A percentile compares a stretch with the other conserved stretches of the same genome.
phyloP scores from a whole-genome alignment of 1,284 basidiomycete species.

The Schizophyllum amplum region DNA sequence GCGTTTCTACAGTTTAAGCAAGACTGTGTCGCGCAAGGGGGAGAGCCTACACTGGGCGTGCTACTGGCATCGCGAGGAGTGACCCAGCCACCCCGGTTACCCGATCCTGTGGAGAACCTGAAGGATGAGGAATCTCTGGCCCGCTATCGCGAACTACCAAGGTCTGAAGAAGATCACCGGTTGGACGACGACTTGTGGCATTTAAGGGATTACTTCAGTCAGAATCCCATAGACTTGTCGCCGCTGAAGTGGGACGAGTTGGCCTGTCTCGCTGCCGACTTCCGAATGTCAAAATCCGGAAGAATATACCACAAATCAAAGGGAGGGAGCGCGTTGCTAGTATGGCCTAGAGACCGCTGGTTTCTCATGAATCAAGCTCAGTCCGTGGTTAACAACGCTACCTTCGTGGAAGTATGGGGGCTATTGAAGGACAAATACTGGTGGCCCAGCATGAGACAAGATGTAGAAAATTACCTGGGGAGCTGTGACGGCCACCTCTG shows the following conservation, averaged over 20 bases:
- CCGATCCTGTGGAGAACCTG: neutral
- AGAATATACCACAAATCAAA: neutral
- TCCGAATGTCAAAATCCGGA: neutral
- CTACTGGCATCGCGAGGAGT: neutral
- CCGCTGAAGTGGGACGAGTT: neutral
- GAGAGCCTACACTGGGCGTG: neutral
- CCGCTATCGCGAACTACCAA: neutral
- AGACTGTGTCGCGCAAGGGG: constrained; percentile 10
- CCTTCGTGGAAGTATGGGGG: neutral
- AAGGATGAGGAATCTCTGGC: neutral
- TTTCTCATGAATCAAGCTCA: neutral
- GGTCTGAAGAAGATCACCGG: neutral
- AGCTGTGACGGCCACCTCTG: neutral
- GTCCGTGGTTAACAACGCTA: neutral
- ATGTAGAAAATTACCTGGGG: neutral
- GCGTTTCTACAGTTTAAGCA: neutral
- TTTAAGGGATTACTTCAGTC: neutral
- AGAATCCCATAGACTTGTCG: neutral
- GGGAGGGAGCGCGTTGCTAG: neutral
- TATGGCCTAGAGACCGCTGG: neutral
- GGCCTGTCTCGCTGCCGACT: neutral
- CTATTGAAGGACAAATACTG: neutral
- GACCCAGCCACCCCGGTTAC: neutral
- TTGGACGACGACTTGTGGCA: neutral
- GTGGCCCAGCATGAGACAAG: neutral